A percentile compares a stretch with the other conserved stretches of the same genome.
Conservation (phyloP, 208 protist genomes). For the Acanthamoeba healyi region DNA sequence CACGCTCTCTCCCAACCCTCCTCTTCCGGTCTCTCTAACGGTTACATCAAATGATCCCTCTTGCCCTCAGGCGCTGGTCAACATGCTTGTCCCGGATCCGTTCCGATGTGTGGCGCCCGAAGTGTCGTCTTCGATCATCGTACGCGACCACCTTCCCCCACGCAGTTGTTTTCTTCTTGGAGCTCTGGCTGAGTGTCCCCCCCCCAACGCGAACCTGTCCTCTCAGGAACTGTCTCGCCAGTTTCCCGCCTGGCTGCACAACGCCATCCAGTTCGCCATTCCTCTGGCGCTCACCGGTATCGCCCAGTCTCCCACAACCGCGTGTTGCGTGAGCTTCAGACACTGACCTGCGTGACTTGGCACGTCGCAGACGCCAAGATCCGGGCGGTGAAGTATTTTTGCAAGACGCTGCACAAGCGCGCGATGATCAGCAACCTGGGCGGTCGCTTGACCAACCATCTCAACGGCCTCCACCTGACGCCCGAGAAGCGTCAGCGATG, state of each 20-base stretch:
- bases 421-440: conserved; percentile 52
- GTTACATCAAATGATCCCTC: background rate
- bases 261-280: background rate
- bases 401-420: conserved; percentile 42
- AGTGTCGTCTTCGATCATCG: conserved; percentile 16
- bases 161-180: background rate
- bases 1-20: too few species aligned
- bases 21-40: background rate
- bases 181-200: background rate
- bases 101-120: conserved; percentile 10
- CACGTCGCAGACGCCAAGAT: background rate
- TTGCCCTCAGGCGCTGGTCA: conserved; percentile 7
- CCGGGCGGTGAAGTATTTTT: conserved; percentile 41
- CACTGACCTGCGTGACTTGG: background rate
- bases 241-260: conserved; percentile 10
- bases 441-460: background rate
- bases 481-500: conserved; percentile 5
- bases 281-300: background rate
- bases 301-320: background rate
- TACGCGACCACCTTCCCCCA: background rate
- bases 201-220: too few species aligned
- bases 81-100: conserved; percentile 20
- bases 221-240: conserved; percentile 3
- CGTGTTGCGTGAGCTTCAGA: background rate
- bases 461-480: conserved; percentile 22